phyloP scores from a whole-genome alignment of 2,329 filamentous ascomycete species.

The Epichloe sp. region DNA sequence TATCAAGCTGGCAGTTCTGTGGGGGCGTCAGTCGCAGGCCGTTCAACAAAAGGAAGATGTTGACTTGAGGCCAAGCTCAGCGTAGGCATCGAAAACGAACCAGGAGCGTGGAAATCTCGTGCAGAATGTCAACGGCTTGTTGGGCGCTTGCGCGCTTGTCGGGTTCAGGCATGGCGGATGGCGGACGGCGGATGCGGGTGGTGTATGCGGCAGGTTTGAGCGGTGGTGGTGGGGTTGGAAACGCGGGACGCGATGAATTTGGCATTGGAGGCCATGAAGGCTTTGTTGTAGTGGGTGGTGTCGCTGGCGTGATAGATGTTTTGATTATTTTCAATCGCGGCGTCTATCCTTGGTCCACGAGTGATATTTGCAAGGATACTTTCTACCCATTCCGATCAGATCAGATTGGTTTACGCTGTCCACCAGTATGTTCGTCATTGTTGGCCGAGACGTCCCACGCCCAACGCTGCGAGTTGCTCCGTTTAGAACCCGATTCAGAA shows the following conservation, averaged over 20 bases:
- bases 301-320: background rate
- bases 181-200: background rate
- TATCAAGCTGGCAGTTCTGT: conserved; percentile 87
- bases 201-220: background rate
- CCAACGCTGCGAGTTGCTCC: background rate
- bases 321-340: too few relatives aligned
- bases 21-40: conserved; percentile 5
- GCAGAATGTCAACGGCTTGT: conserved; percentile 70
- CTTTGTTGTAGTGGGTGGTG: background rate
- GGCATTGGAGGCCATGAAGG: background rate
- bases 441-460: background rate
- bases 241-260: background rate
- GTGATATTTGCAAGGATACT: too few relatives aligned
- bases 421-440: too few relatives aligned
- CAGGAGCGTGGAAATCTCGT: conserved; percentile 79
- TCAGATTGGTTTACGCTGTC: too few relatives aligned
- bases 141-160: conserved; percentile 66
- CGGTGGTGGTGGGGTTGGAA: background rate
- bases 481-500: too few relatives aligned
- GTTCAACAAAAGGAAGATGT: background rate
- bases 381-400: too few relatives aligned
- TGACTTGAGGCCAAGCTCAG: background rate
- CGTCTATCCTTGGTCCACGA: too few relatives aligned
- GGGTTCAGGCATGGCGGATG: conserved; percentile 28
- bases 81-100: conserved; percentile 38